Base-by-base conservation (phyloP, 2,329 filamentous ascomycete species). In the Xylariaceae sp. region DNA sequence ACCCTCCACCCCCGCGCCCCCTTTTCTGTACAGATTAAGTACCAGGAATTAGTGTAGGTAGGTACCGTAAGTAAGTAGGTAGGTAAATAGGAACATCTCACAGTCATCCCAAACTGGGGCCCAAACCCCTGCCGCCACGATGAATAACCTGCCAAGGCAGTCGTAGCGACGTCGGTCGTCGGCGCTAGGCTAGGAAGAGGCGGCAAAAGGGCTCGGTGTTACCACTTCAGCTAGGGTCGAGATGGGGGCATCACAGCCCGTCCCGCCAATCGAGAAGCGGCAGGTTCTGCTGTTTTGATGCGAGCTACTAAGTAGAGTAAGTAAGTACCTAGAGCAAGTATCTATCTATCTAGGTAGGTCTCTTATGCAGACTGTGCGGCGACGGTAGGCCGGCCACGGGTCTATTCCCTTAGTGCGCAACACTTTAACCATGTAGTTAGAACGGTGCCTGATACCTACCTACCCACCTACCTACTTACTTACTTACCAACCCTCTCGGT, bases 191-290 rank as follows among this genome's bases (percentile, higher is more conserved):
- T 19, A 32, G 43, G 29, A 32, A 32, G 32, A 41, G 44, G 41
- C 12, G 54, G 51, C 50, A 58, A 55, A 55, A 56, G 47, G 46
- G 39, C 56, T 51, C 53, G 30, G 37, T 46, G 47, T 30, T 50
- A 35, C 30, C 50, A 46, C 41, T 39, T 41, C 29, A 41, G 40
- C 51, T 32, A 46, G 53, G 26, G 35, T 39, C 7, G 8, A 47
- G 43, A 47, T 35, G 55, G 57, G 19, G 47, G 51, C 32, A 43
- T 49, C 11, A 50, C 55, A 30, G 43, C 4, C 26, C 9, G 35
- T 43, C 51, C 41, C 41, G 41, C 55, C 53, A 60, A 54, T 58
- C 45, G 47, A 47, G 31, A 44, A 35, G 26, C 39, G 26, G 52
- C 35, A 47, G 19, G 52, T 47, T 37, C 42, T 55, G 47, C 47